A percentile compares a stretch with the other conserved stretches of the same genome.
phyloP scores from a whole-genome alignment of 768 basidiomycete species.

The Boletus sensibilis region DNA sequence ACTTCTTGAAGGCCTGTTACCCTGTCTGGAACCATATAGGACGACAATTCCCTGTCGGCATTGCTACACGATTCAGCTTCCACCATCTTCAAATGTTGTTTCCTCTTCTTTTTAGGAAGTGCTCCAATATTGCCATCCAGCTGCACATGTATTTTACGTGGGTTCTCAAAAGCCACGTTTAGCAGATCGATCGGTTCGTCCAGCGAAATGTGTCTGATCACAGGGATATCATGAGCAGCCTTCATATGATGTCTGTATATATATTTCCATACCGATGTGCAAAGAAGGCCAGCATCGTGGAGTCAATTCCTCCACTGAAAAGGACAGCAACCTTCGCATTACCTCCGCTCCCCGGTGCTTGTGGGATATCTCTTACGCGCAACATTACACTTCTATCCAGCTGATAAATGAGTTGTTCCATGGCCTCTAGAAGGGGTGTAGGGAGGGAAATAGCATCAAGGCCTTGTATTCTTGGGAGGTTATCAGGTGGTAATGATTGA shows the following conservation, averaged over 20 bases:
- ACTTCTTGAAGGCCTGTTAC: constrained; percentile 75
- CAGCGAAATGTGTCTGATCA: constrained; percentile 61
- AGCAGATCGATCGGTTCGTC: constrained; percentile 88
- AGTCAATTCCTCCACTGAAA: constrained; percentile 97
- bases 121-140: constrained; percentile 46
- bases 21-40: constrained; percentile 88
- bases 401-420: constrained; percentile 51
- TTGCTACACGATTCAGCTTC: not conserved
- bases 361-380: constrained; percentile 69
- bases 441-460: constrained; percentile 29
- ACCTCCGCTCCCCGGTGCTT: constrained; percentile 34
- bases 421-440: constrained; percentile 33
- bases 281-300: constrained; percentile 76
- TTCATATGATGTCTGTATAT: not conserved
- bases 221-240: not conserved
- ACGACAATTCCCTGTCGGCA: constrained; percentile 16
- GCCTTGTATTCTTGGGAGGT: constrained; percentile 31
- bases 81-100: constrained; percentile 19
- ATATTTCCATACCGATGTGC: constrained; percentile 59
- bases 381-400: constrained; percentile 68
- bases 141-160: constrained; percentile 63
- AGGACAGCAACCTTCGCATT: constrained; percentile 74
- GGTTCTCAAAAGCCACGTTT: constrained; percentile 95
- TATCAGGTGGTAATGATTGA: constrained; percentile 43
- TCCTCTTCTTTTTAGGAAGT: constrained; percentile 45